Base-by-base conservation (phyloP, 768 basidiomycete genomes). In the Gymnopilus dilepis region DNA sequence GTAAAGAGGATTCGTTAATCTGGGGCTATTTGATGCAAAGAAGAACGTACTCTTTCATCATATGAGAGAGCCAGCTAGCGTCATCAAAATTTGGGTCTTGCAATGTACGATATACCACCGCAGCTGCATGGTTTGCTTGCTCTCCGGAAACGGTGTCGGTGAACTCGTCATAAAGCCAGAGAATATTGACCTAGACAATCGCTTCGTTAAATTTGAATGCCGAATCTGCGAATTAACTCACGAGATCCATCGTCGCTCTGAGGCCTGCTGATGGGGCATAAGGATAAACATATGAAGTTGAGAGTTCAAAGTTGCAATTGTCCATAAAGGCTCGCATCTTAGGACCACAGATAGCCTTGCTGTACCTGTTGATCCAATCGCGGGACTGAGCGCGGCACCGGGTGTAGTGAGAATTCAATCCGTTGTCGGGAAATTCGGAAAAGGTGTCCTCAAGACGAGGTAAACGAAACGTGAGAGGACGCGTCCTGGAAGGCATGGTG, bases 161-260 rank as follows among this genome's bases (percentile, higher is more conserved):
- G 40, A 52, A 59, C n/a, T 59, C 58, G 47, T 59, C 58, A 26
- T 59, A 52, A 30, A 59, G 58, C 58, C 58, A 59, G 22, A 59
- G 48, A 31, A 59, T 51, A 41, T 59, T 59, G 9, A 26, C 50
- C 58, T 59, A 12, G 17, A 5, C 13, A 22, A 28, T 30, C 15
- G 21, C 26, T 37, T 8, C 12, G 5, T 17, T 6, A 40, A 42
- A 12, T 33, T 34, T 12, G 33, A 19, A 38, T 3, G 6, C 22
- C 3, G 30, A 4, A 17, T 24, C 2, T 5, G 19, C 13, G 11
- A 28, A 22, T 33, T 3, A 26, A 52, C 51, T 26, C 26, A 59
- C 58, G 5, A 59, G 50, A 28, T 59, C 58, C 58, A 59, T 59
- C 5, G 58, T 59, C 17, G 47, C 47, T 15, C 37, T 48, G 34